These are phyloP conservation scores for Aspergillus biplanus DNA, from an alignment of 495 filamentous ascomycete genomes.

Conservation along the genomic window DNA sequence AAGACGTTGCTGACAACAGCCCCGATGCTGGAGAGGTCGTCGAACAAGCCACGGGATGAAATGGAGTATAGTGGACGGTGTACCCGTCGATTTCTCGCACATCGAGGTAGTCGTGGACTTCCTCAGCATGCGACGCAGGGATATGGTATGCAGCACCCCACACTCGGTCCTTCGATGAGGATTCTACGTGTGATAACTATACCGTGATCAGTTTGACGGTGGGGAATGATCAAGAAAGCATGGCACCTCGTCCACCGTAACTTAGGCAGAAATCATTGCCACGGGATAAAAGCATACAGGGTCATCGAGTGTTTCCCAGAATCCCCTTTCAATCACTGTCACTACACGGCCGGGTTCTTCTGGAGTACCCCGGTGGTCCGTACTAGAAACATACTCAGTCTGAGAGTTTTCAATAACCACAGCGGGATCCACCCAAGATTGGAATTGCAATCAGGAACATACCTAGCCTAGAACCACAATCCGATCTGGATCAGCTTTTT, in stretches of 20 bases:
- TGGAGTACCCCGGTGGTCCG: conserved; percentile 94
- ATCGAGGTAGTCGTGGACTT: conserved; percentile 90
- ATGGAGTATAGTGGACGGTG: conserved; percentile 83
- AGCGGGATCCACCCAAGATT: not conserved
- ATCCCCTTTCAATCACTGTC: conserved; percentile 80
- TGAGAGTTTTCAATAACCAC: not conserved
- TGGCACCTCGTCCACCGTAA: not conserved
- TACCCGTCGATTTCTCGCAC: conserved; percentile 98
- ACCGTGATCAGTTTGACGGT: not conserved
- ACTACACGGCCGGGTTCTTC: conserved; percentile 87
- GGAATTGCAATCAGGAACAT: conserved; percentile 6
- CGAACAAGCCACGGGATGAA: conserved; percentile 54
- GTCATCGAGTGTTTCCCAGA: conserved; percentile 82
- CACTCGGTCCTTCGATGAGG: conserved; percentile 59
- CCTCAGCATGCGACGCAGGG: conserved; percentile 65
- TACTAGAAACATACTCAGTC: conserved; percentile 41
- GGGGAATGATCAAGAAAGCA: not conserved
- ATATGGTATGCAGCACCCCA: conserved; percentile 98
- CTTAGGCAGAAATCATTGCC: not conserved
- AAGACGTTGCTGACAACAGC: not conserved
- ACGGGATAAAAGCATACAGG: conserved; percentile 30
- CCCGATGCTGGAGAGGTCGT: conserved; percentile 2
- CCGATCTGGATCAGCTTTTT: conserved; percentile 7
- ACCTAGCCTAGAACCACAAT: conserved; percentile 38
- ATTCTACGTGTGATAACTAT: conserved; percentile 43